These are phyloP conservation scores for Furcasterigmium sp. DNA, from an alignment of 2,329 filamentous ascomycete species.

Conservation along the genomic window DNA sequence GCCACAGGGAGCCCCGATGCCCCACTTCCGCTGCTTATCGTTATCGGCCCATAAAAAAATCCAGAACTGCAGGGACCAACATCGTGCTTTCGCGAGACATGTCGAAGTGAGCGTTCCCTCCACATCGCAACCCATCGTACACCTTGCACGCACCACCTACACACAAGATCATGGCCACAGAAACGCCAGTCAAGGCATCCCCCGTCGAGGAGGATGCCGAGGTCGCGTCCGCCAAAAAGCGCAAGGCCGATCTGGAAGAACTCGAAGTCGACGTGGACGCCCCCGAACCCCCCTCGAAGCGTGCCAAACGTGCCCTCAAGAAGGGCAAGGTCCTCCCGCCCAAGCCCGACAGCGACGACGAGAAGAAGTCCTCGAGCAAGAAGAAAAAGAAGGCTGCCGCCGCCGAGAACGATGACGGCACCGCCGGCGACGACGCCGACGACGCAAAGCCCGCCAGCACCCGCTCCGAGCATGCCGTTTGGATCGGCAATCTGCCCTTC, in stretches of 20 bases:
- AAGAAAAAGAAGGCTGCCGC: conserved; percentile 22
- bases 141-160: background rate
- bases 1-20: too few relatives aligned
- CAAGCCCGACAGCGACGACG: conserved; percentile 35
- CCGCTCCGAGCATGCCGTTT: conserved; percentile 79
- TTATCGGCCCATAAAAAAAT: conserved; percentile 3
- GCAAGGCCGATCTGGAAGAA: conserved; percentile 64
- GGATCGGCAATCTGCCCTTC: conserved; percentile 96
- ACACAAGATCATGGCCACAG: background rate
- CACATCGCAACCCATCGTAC: background rate
- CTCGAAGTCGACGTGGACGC: conserved; percentile 85
- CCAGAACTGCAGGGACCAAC: background rate
- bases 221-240: conserved; percentile 54
- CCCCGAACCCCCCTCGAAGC: conserved; percentile 95
- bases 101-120: background rate
- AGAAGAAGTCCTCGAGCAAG: conserved; percentile 29
- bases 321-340: conserved; percentile 62
- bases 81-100: background rate
- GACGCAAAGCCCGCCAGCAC: conserved; percentile 34
- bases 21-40: too few relatives aligned
- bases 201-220: background rate
- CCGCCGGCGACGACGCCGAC: conserved; percentile 28
- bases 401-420: conserved; percentile 27
- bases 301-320: conserved; percentile 82
- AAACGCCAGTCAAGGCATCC: background rate